Percentiles rank a stretch among this genome's conserved stretches.
phyloP scores from a whole-genome alignment of 129 eudicot genomes.

The Chrysanthemum seticuspe region DNA sequence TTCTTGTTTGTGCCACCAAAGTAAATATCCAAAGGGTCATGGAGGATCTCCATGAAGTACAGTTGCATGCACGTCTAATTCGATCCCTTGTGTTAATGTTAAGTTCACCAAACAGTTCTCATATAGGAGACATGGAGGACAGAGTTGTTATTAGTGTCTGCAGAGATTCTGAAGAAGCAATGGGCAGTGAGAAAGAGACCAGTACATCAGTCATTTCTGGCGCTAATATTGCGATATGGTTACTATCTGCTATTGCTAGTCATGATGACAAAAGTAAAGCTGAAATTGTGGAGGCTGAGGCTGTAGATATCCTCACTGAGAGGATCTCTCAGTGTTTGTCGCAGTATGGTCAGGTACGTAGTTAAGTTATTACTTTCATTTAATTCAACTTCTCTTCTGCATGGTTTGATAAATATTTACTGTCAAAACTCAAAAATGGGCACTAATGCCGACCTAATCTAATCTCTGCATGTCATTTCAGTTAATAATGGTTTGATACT shows the following conservation, averaged over 20 bases:
- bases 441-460: background rate
- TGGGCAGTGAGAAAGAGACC: conserved; percentile 38
- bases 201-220: conserved; percentile 64
- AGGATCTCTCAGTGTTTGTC: conserved; percentile 66
- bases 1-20: conserved; percentile 85
- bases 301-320: conserved; percentile 83
- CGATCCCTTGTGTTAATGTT: conserved; percentile 81
- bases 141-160: conserved; percentile 53
- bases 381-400: background rate
- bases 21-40: conserved; percentile 73
- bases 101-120: conserved; percentile 44
- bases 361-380: conserved; percentile 11
- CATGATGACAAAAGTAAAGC: conserved; percentile 64
- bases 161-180: conserved; percentile 54
- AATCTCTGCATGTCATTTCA: too few relatives aligned
- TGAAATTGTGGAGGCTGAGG: conserved; percentile 92
- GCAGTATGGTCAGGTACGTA: conserved; percentile 62
- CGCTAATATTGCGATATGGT: conserved; percentile 78
- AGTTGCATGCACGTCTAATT: conserved; percentile 50
- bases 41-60: conserved; percentile 69
- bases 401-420: background rate
- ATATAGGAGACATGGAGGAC: conserved; percentile 37
- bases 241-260: conserved; percentile 84
- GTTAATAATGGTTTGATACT: too few relatives aligned
- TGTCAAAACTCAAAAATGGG: background rate